Evolutionary conservation across 2,329 filamentous ascomycete genomes (phyloP).

Genomic region (Cladophialophora exuberans): DNA sequence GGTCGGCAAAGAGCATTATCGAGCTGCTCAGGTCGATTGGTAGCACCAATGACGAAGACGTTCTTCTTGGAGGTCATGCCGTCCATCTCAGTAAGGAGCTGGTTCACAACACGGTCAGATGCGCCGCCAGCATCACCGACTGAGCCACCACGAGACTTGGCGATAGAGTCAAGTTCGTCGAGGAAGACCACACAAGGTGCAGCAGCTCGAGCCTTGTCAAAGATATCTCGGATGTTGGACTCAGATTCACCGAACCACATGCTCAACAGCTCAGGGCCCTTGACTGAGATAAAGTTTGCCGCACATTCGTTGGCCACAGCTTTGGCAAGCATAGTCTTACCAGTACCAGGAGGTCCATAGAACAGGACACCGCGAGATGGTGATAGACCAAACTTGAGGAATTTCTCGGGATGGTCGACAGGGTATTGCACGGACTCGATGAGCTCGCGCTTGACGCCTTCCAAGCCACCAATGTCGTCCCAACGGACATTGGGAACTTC

Average conservation of each 20-base stretch:
- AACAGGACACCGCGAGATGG: slow-evolving; percentile 98
- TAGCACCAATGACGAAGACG: slow-evolving; percentile 98
- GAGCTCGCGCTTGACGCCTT: slow-evolving; percentile 98
- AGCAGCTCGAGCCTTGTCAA: slow-evolving; percentile 98
- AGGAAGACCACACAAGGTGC: slow-evolving; percentile 99
- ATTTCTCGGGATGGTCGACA: slow-evolving; percentile 98
- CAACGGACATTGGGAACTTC: slow-evolving; percentile 99
- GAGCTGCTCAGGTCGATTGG: slow-evolving; percentile 97
- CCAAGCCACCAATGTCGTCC: slow-evolving; percentile 99
- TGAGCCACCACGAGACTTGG: slow-evolving; percentile 97
- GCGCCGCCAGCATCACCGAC: slow-evolving; percentile 95
- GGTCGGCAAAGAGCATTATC: slow-evolving; percentile 98
- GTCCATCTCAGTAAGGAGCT: slow-evolving; percentile 99
- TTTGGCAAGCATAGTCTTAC: slow-evolving; percentile 99
- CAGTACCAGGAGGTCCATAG: slow-evolving; percentile 98
- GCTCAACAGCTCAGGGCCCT: slow-evolving; percentile 95
- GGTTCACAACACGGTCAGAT: slow-evolving; percentile 99
- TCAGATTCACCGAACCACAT: slow-evolving; percentile 99
- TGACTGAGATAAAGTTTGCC: slow-evolving; percentile 99
- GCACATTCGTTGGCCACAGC: slow-evolving; percentile 98
- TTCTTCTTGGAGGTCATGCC: slow-evolving; percentile 99
- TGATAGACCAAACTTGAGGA: slow-evolving; percentile 99
- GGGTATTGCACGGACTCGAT: slow-evolving; percentile 99
- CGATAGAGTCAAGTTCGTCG: slow-evolving; percentile 97
- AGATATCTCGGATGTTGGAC: slow-evolving; percentile 99